Conservation (phyloP, 1,284 basidiomycete genomes). For the Laetiporus sulphureus region DNA sequence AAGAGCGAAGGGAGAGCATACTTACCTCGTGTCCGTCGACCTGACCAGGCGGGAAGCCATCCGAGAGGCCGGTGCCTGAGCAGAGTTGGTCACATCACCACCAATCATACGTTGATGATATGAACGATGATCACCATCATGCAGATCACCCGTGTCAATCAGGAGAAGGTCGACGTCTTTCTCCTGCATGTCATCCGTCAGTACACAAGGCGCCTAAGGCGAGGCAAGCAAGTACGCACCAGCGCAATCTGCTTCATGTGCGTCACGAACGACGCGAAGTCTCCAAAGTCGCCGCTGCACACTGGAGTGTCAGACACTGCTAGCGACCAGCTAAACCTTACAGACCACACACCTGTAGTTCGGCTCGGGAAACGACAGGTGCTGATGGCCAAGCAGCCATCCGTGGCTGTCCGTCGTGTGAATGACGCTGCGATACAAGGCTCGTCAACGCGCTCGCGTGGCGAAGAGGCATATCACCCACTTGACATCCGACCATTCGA, state of each 20-base stretch:
- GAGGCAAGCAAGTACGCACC: slow-evolving; percentile 14
- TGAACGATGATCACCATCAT: slow-evolving; percentile 50
- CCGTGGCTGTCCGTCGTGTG: slow-evolving; percentile 83
- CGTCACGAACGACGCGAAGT: slow-evolving; percentile 73
- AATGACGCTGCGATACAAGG: slow-evolving; percentile 32
- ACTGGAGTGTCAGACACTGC: background rate
- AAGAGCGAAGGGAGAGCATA: background rate
- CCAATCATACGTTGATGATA: background rate
- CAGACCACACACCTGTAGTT: slow-evolving; percentile 50
- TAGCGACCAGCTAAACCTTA: too few relatives aligned
- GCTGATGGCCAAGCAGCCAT: slow-evolving; percentile 74
- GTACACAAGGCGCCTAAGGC: background rate
- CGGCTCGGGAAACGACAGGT: slow-evolving; percentile 62
- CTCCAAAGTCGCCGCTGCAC: slow-evolving; percentile 65
- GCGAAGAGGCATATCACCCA: background rate
- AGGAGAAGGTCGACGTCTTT: slow-evolving; percentile 66
- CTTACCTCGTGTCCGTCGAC: slow-evolving; percentile 66
- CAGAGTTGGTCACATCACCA: background rate
- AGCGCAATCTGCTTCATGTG: slow-evolving; percentile 76
- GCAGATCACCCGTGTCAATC: slow-evolving; percentile 72
- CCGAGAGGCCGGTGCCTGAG: slow-evolving; percentile 69
- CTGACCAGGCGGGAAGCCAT: slow-evolving; percentile 65
- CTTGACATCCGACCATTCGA: slow-evolving; percentile 76
- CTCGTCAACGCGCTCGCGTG: background rate
- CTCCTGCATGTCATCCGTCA: slow-evolving; percentile 29